phyloP scores from a whole-genome alignment of 163 green algal genomes.

The Volvox carteri region DNA sequence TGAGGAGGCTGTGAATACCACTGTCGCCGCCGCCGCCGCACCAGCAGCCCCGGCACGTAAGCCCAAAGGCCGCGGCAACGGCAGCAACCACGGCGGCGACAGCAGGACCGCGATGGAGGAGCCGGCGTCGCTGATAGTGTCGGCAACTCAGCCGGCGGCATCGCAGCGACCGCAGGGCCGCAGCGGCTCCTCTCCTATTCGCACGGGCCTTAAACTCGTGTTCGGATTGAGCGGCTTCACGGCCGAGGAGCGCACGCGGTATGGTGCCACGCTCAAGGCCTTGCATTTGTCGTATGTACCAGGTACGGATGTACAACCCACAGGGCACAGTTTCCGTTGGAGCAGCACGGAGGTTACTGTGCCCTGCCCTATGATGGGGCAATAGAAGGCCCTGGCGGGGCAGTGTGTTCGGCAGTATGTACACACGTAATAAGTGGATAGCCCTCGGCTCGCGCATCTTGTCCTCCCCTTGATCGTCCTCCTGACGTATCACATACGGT shows the following conservation, averaged over 20 bases:
- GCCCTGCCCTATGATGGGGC: too few species aligned
- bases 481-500: too few species aligned
- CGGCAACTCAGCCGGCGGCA: not conserved
- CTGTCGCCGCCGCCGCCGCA: not conserved
- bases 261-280: conserved; percentile 12
- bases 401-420: too few species aligned
- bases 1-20: not conserved
- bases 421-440: too few species aligned
- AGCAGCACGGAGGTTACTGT: too few species aligned
- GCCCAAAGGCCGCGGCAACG: not conserved
- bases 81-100: not conserved
- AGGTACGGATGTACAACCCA: too few species aligned
- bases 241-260: not conserved
- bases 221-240: conserved; percentile 44
- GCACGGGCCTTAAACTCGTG: not conserved
- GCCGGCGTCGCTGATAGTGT: not conserved
- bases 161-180: not conserved
- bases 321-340: too few species aligned
- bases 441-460: too few species aligned
- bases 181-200: not conserved
- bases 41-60: not conserved
- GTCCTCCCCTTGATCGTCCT: too few species aligned
- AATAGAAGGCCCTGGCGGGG: too few species aligned
- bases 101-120: not conserved
- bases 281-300: conserved; percentile 25